phyloP scores from a whole-genome alignment of 2,329 filamentous ascomycete species.

The Cladorrhinum sp. region DNA sequence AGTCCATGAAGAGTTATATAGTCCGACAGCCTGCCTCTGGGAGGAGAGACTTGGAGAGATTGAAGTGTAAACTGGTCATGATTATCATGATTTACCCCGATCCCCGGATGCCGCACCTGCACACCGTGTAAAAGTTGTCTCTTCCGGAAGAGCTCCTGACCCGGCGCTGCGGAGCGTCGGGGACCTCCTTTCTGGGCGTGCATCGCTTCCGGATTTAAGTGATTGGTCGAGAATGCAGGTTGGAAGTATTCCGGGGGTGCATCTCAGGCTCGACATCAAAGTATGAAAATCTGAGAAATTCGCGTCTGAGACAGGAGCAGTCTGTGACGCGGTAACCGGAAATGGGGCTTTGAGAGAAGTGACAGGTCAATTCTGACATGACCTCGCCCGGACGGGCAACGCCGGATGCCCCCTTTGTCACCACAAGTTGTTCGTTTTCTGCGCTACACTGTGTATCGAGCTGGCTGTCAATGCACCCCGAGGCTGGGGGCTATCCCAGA shows the following conservation, averaged over 20 bases:
- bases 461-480: neutral
- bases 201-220: neutral
- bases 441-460: neutral
- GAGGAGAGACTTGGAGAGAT: too few relatives aligned
- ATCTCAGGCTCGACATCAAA: neutral
- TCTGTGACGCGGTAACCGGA: neutral
- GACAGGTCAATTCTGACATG: neutral
- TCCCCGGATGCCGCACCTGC: too few relatives aligned
- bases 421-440: neutral
- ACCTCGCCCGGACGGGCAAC: too few relatives aligned
- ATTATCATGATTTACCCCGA: too few relatives aligned
- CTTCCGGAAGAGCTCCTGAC: neutral
- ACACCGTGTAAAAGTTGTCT: neutral
- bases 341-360: neutral
- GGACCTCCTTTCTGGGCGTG: neutral
- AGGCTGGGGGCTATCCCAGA: neutral
- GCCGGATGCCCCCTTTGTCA: neutral
- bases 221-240: conserved; percentile 1
- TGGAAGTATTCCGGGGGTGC: neutral
- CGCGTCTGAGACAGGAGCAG: neutral
- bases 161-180: conserved; percentile 4
- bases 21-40: too few relatives aligned
- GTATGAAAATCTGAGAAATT: neutral
- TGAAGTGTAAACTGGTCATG: too few relatives aligned
- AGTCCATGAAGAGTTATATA: too few relatives aligned